These are phyloP conservation scores for Toxoplasma gondii DNA, from an alignment of 169 alveolate genomes.

Conservation along the genomic window DNA sequence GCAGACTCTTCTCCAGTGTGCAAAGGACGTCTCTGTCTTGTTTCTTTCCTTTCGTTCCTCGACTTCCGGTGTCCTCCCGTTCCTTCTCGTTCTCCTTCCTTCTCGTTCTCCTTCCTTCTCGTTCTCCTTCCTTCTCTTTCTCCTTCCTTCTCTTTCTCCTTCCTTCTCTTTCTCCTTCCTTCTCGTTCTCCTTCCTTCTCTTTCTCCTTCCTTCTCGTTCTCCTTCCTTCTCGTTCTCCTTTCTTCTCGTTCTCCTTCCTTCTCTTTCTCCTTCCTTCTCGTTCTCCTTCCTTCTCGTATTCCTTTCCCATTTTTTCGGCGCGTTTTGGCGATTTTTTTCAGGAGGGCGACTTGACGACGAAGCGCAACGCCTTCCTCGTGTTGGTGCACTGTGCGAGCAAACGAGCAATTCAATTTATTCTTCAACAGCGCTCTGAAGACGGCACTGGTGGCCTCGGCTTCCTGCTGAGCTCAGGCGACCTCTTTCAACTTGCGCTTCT, in stretches of 20 bases:
- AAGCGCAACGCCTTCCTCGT: conserved; percentile 91
- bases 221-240: not conserved
- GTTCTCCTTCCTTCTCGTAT: not conserved
- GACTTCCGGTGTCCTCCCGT: not conserved
- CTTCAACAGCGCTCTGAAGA: conserved; percentile 63
- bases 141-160: not conserved
- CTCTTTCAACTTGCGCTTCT: conserved; percentile 87
- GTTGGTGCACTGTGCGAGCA: conserved; percentile 83
- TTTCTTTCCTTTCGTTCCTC: not conserved
- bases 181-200: not conserved
- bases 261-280: not conserved
- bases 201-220: not conserved
- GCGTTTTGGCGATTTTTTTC: not conserved
- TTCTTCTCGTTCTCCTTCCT: not conserved
- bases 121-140: not conserved
- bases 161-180: not conserved
- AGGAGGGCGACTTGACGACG: conserved; percentile 91
- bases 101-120: not conserved
- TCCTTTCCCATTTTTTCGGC: too few species aligned
- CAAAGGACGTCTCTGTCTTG: not conserved
- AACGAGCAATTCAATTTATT: conserved; percentile 87
- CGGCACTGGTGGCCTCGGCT: not conserved
- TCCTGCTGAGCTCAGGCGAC: conserved; percentile 72
- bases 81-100: not conserved
- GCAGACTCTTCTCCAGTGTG: too few species aligned